phyloP scores from a whole-genome alignment of 2,329 filamentous ascomycete species.

The Coniella vitis region DNA sequence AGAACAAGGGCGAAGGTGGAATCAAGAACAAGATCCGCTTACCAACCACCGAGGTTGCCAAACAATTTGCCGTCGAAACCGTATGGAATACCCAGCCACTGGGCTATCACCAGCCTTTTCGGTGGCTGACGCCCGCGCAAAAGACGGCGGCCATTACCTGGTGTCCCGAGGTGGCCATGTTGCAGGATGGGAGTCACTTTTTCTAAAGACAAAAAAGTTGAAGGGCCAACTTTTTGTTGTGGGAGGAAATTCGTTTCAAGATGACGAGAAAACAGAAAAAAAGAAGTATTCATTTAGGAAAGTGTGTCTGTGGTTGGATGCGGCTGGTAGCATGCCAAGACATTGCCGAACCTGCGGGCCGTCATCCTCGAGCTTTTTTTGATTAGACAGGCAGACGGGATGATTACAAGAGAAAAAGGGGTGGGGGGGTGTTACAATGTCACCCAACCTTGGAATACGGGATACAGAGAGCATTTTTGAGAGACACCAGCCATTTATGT shows the following conservation, averaged over 20 bases:
- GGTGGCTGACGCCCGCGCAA: conserved; percentile 16
- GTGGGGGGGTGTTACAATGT: no score
- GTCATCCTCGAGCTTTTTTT: no score
- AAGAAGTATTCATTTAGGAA: no score
- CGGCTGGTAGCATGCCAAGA: no score
- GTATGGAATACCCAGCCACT: conserved; percentile 21
- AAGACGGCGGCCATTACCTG: conserved; percentile 23
- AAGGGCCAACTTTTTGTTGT: no score
- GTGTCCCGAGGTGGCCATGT: conserved; percentile 25
- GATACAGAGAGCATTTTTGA: background rate
- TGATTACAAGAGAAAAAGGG: no score
- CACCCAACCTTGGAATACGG: no score
- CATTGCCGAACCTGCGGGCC: no score
- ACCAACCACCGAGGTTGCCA: conserved; percentile 18
- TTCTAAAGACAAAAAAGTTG: background rate
- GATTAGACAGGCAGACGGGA: no score
- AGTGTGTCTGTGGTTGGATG: no score
- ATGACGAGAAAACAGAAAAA: background rate
- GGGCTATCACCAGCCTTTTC: conserved; percentile 23
- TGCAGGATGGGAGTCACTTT: conserved; percentile 13
- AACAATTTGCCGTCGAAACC: conserved; percentile 22
- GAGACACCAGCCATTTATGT: background rate
- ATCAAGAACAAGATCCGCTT: conserved; percentile 8
- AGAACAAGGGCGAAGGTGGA: no score
- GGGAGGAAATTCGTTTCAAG: background rate